These are phyloP conservation scores for Prunus armeniaca DNA, from an alignment of 306 rosid species.

Conservation along the genomic window DNA sequence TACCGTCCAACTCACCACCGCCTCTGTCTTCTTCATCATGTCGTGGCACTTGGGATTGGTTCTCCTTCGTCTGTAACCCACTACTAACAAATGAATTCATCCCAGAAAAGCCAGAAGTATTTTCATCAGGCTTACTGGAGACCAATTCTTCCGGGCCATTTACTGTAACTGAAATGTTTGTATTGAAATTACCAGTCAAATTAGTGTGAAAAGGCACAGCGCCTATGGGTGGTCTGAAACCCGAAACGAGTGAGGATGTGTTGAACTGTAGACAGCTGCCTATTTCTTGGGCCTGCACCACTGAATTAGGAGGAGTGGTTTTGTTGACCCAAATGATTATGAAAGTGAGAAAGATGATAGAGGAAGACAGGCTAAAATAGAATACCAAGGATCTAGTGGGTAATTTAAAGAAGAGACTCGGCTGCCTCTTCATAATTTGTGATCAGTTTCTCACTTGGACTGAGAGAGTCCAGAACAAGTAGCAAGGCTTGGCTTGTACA, in stretches of 20 bases:
- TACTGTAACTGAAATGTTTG: slow-evolving; percentile 32
- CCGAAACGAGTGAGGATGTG: too few relatives aligned
- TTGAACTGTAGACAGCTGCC: neutral
- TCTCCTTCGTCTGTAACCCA: too few relatives aligned
- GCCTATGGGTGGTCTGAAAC: too few relatives aligned
- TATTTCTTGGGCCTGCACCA: slow-evolving; percentile 26
- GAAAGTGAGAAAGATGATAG: slow-evolving; percentile 52
- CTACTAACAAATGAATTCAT: too few relatives aligned
- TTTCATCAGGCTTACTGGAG: neutral
- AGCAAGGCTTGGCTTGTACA: too few relatives aligned
- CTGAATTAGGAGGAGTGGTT: slow-evolving; percentile 33
- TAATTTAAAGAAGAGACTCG: slow-evolving; percentile 63
- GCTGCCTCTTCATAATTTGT: slow-evolving; percentile 60
- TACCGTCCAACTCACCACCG: too few relatives aligned
- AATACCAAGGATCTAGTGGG: slow-evolving; percentile 69
- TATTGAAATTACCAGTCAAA: slow-evolving; percentile 16
- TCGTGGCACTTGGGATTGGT: too few relatives aligned
- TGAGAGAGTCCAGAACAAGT: too few relatives aligned
- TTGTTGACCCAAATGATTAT: slow-evolving; percentile 60
- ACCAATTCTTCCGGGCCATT: neutral
- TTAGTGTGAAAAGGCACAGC: slow-evolving; percentile 16
- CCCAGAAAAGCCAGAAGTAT: too few relatives aligned
- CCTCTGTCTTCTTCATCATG: too few relatives aligned
- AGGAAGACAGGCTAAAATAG: slow-evolving; percentile 62
- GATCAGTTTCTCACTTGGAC: neutral